A percentile compares a stretch with the other conserved stretches of the same genome.
Conservation (phyloP, 2,329 filamentous ascomycete species). For the Zasmidium cellare region DNA sequence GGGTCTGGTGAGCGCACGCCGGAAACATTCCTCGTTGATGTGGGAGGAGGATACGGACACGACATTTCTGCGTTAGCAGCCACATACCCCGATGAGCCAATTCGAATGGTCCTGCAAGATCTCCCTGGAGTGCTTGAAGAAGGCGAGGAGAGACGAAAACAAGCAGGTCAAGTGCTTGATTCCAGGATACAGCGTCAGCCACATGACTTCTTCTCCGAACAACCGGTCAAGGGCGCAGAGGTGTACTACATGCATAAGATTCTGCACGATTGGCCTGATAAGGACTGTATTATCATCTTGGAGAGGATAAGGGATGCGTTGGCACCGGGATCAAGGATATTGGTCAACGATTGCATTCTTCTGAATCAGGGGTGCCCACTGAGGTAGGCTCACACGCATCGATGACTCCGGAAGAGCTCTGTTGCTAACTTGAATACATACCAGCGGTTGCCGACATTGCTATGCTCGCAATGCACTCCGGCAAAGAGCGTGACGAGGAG, state of each 20-base stretch:
- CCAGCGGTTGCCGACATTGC: neutral
- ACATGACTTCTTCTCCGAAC: conserved; percentile 18
- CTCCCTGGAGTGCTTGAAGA: conserved; percentile 22
- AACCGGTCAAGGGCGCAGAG: conserved; percentile 18
- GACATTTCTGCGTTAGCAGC: neutral
- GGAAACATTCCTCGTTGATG: neutral
- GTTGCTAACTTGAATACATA: neutral
- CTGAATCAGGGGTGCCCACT: neutral
- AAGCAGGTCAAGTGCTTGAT: neutral
- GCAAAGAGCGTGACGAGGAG: conserved; percentile 4
- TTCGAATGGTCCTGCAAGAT: conserved; percentile 24
- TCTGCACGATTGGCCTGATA: conserved; percentile 29
- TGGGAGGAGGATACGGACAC: neutral
- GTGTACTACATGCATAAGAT: conserved; percentile 28
- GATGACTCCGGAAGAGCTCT: neutral
- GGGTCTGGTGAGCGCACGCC: neutral
- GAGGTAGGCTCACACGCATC: neutral
- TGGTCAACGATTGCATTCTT: conserved; percentile 4
- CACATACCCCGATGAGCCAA: no score
- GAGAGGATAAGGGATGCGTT: neutral
- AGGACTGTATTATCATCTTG: conserved; percentile 4
- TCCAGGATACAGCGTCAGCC: conserved; percentile 2
- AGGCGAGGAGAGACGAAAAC: neutral
- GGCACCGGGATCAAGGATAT: conserved; percentile 1
- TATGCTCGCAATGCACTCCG: conserved; percentile 1